These are phyloP conservation scores for Didymella arachidicola DNA, from an alignment of 2,329 filamentous ascomycete genomes.

Conservation along the genomic window DNA sequence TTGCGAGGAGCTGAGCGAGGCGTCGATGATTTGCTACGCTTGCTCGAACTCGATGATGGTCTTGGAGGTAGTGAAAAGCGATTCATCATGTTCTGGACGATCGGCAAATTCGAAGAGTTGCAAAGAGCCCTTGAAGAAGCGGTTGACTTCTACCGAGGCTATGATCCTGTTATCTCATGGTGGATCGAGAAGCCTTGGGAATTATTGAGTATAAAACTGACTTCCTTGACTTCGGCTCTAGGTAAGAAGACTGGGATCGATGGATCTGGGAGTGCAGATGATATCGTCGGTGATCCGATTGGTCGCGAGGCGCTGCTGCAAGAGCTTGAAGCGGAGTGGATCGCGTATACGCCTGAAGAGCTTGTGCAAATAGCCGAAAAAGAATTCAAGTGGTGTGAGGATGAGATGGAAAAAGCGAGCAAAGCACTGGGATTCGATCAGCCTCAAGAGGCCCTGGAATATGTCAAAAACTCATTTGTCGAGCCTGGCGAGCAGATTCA, in stretches of 20 bases:
- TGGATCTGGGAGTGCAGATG: slow-evolving; percentile 54
- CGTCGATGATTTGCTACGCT: neutral
- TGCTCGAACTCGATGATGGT: neutral
- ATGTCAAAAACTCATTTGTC: slow-evolving; percentile 64
- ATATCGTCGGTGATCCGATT: slow-evolving; percentile 66
- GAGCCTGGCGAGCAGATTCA: slow-evolving; percentile 62
- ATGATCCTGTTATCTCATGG: slow-evolving; percentile 66
- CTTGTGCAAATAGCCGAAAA: slow-evolving; percentile 60
- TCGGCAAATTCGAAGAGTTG: slow-evolving; percentile 54
- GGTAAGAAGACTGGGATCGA: slow-evolving; percentile 57
- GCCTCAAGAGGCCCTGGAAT: slow-evolving; percentile 63
- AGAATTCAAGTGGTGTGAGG: slow-evolving; percentile 64
- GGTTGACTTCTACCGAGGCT: slow-evolving; percentile 61
- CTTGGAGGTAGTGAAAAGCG: neutral
- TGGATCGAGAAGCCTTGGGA: slow-evolving; percentile 61
- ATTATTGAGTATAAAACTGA: slow-evolving; percentile 50
- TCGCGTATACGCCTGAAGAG: slow-evolving; percentile 66
- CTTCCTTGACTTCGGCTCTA: slow-evolving; percentile 50
- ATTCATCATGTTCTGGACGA: slow-evolving; percentile 57
- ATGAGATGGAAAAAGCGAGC: slow-evolving; percentile 62
- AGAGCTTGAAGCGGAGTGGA: slow-evolving; percentile 65
- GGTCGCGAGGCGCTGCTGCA: slow-evolving; percentile 60
- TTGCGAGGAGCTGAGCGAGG: slow-evolving; percentile 6
- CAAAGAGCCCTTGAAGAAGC: slow-evolving; percentile 56
- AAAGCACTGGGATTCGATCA: slow-evolving; percentile 58